Percentiles rank a stretch among this genome's conserved stretches.
Conservation (phyloP, 148 eudicot genomes). For the Rhododendron vialii region DNA sequence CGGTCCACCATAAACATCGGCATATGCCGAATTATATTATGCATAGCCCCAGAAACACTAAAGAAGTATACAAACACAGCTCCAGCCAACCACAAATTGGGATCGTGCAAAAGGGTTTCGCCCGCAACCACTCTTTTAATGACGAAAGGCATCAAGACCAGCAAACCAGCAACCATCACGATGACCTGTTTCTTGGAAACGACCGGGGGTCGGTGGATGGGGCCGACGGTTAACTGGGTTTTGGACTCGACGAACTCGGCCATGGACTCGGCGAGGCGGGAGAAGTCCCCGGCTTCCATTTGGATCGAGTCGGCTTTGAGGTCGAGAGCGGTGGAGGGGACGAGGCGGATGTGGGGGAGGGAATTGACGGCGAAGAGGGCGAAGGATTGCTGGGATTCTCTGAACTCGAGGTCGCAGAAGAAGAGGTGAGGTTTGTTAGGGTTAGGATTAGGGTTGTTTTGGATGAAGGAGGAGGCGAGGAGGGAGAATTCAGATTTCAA, state of each 20-base stretch:
- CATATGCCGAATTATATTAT: constrained; percentile 76
- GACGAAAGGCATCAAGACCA: constrained; percentile 46
- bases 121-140: constrained; percentile 52
- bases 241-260: constrained; percentile 50
- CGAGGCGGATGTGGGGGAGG: constrained; percentile 71
- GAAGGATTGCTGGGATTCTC: constrained; percentile 61
- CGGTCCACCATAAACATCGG: constrained; percentile 78
- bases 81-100: constrained; percentile 55
- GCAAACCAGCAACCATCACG: constrained; percentile 16
- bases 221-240: constrained; percentile 39
- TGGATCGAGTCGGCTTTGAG: constrained; percentile 27
- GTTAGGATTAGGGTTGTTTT: constrained; percentile 24
- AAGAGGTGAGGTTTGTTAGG: constrained; percentile 25
- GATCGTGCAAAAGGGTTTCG: constrained; percentile 62
- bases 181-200: constrained; percentile 47
- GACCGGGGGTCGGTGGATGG: constrained; percentile 53
- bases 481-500: constrained; percentile 67
- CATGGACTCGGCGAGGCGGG: constrained; percentile 64
- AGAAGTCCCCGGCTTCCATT: constrained; percentile 57
- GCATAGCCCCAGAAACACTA: constrained; percentile 95
- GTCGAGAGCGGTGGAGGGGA: constrained; percentile 27
- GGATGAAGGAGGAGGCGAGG: constrained; percentile 47
- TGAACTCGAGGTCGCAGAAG: constrained; percentile 74
- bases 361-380: constrained; percentile 48
- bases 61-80: constrained; percentile 75